Base-by-base conservation (phyloP, 768 basidiomycete species). In the Amanita rimosa region DNA sequence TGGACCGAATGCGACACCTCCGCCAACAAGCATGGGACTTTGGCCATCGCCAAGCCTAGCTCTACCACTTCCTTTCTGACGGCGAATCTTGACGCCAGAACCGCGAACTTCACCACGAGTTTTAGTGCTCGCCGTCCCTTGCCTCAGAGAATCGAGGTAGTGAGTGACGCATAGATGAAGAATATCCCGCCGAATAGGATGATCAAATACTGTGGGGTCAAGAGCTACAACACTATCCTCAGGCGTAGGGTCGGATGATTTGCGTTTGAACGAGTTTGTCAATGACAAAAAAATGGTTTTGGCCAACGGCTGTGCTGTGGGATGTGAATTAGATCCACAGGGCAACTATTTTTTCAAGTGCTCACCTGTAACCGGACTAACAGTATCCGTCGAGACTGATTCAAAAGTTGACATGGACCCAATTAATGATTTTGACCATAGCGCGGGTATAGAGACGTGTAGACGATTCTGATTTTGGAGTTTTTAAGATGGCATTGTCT, bases 101-200 rank as follows among this genome's bases (percentile, higher is more conserved):
- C 88, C 92, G 46, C 77, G 74, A 10, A 98, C 92, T 64, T 97
- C 91, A 19, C 77, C 81, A 49, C 96, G 85, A 27, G 86, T 91
- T 67, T 96, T 97, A 14, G 92, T 96, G 53, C 73, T 83, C 19
- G 90, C 92, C 10, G 87, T 85, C 24, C 95, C 95, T 69, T 92
- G 86, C n/a, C 95, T 83, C 13, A 93, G 74, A 16, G 81, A 77
- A 59, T 96, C 90, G 35, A 85, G 80, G 61, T 96, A 76, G 58
- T 95, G 89, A 5, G 85, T 78, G 29, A 93, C 83, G 60, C 93
- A 95, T 39, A 91, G 76, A 63, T 98, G 94, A 3, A 98, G 78
- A 53, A 99, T 87, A 63, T 97, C 94, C 17, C 81, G 79, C 44
- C 95, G 87, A 38, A 93, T 79, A 35, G 93, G 90, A 56, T 90